These are phyloP conservation scores for Umbelopsis isabellina DNA, from an alignment of 192 early-diverging fungal genomes.

Conservation along the genomic window DNA sequence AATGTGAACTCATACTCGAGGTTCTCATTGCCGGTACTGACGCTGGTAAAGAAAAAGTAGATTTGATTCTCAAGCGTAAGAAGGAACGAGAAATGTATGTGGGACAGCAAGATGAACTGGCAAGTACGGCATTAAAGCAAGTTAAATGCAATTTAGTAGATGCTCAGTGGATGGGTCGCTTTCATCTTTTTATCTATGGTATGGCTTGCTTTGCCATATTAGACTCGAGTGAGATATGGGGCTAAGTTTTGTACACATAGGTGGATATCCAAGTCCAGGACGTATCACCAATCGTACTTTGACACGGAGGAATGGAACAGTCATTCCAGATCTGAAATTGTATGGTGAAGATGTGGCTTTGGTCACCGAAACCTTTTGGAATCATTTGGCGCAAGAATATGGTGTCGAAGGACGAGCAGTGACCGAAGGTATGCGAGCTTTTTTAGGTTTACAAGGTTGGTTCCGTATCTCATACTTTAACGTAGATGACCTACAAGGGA, in stretches of 20 bases:
- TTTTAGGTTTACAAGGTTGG: too few species aligned
- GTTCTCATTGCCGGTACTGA: background rate
- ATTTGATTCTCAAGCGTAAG: slow-evolving; percentile 1
- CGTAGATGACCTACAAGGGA: background rate
- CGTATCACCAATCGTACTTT: slow-evolving; percentile 35
- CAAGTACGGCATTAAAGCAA: background rate
- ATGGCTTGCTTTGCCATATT: background rate
- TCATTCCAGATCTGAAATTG: slow-evolving; percentile 35
- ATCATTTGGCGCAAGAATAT: slow-evolving; percentile 32
- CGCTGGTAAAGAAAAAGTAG: background rate
- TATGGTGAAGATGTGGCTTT: slow-evolving; percentile 40
- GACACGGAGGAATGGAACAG: slow-evolving; percentile 28
- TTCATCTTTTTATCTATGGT: slow-evolving; percentile 17
- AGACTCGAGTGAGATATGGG: too few species aligned
- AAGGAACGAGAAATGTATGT: slow-evolving; percentile 2
- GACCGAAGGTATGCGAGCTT: slow-evolving; percentile 31
- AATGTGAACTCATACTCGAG: slow-evolving; percentile 1
- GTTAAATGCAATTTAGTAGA: background rate
- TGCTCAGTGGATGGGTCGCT: slow-evolving; percentile 3
- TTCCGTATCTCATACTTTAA: background rate
- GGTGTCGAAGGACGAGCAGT: slow-evolving; percentile 36
- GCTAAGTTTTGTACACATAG: slow-evolving; percentile 7
- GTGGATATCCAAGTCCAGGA: slow-evolving; percentile 37
- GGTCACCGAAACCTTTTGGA: slow-evolving; percentile 38
- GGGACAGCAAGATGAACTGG: slow-evolving; percentile 14